phyloP scores from a whole-genome alignment of 2,329 filamentous ascomycete genomes.

The Fonsecaea monophora region DNA sequence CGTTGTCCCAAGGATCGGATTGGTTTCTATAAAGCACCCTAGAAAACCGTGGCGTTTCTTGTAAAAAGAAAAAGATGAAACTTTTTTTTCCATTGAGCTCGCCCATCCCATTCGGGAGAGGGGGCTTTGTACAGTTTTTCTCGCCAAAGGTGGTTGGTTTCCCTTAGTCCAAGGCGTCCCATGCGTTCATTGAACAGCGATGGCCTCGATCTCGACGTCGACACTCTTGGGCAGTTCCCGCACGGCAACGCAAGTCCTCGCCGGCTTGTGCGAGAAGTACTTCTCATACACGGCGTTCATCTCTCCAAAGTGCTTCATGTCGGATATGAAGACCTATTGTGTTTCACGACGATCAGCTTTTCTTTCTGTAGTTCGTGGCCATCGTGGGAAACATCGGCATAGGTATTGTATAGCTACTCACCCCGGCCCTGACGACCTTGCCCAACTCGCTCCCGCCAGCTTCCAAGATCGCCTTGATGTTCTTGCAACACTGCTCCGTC shows the following conservation, averaged over 20 bases:
- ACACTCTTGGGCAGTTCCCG: conserved; percentile 68
- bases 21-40: not conserved
- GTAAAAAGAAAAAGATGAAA: too few relatives aligned
- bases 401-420: conserved; percentile 36
- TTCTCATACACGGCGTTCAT: conserved; percentile 77
- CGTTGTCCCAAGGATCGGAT: not conserved
- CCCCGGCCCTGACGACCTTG: conserved; percentile 85
- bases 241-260: conserved; percentile 68
- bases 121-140: not conserved
- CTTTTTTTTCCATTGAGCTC: conserved; percentile 1
- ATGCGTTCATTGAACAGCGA: conserved; percentile 58
- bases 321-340: conserved; percentile 76
- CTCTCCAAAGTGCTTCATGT: conserved; percentile 86
- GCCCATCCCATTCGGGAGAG: too few relatives aligned
- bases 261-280: conserved; percentile 71
- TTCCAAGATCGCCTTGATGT: conserved; percentile 81
- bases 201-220: conserved; percentile 69
- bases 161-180: not conserved
- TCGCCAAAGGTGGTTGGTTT: not conserved
- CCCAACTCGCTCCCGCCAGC: conserved; percentile 79
- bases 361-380: not conserved
- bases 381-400: too few relatives aligned
- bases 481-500: conserved; percentile 75
- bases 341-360: not conserved
- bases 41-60: not conserved